These are phyloP conservation scores for Tolypocladium tropicale DNA, from an alignment of 2,329 filamentous ascomycete species.

Conservation along the genomic window DNA sequence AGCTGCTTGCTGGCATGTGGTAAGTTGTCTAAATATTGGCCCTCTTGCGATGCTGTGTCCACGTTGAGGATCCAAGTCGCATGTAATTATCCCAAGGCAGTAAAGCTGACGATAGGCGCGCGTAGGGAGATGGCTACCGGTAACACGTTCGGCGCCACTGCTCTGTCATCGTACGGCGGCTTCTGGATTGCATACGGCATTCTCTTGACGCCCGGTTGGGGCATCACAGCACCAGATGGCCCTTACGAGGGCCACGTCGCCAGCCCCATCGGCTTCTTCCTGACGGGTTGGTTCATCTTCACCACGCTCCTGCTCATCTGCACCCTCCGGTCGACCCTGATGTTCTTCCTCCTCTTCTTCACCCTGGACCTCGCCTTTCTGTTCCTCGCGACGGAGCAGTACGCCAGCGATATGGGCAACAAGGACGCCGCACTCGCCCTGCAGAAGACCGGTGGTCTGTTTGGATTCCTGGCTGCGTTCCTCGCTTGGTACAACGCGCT, in stretches of 20 bases:
- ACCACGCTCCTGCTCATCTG: conserved; percentile 63
- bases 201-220: conserved; percentile 58
- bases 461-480: conserved; percentile 74
- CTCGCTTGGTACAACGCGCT: conserved; percentile 81
- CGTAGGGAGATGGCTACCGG: conserved; percentile 75
- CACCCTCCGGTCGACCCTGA: conserved; percentile 67
- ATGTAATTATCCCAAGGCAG: too few species aligned
- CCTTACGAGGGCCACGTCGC: conserved; percentile 35
- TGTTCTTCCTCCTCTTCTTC: conserved; percentile 71
- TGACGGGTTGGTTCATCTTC: conserved; percentile 79
- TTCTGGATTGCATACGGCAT: conserved; percentile 76
- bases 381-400: conserved; percentile 56
- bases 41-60: background rate
- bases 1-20: conserved; percentile 81
- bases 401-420: conserved; percentile 41
- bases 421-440: conserved; percentile 33
- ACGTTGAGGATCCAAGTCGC: too few species aligned
- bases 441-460: conserved; percentile 63
- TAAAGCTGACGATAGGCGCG: conserved; percentile 2
- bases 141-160: conserved; percentile 78
- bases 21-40: conserved; percentile 32
- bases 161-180: conserved; percentile 70
- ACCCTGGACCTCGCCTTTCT: conserved; percentile 68
- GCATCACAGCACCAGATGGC: conserved; percentile 36
- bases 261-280: conserved; percentile 62